Evolutionary conservation across 306 rosid species (phyloP).

Genomic region (Crotalaria pallida): DNA sequence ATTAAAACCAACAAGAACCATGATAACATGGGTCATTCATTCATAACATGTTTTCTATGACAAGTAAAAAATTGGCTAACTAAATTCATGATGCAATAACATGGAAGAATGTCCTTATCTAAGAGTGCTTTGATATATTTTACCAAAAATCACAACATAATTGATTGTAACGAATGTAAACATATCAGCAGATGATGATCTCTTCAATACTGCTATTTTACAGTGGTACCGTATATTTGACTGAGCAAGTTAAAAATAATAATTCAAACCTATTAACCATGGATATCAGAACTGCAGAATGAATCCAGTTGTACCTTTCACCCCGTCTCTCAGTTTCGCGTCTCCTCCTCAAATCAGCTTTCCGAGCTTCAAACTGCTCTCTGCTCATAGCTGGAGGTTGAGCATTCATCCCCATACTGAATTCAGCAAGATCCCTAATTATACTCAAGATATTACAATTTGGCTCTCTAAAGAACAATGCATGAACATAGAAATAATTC

Average conservation of each 20-base stretch:
- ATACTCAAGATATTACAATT: conserved; percentile 17
- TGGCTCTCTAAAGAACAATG: not conserved
- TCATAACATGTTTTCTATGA: not conserved
- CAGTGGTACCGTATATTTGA: not conserved
- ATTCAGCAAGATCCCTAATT: conserved; percentile 83
- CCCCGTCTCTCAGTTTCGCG: conserved; percentile 79
- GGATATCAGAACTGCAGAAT: not conserved
- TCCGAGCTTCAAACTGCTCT: conserved; percentile 95
- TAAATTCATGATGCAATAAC: not conserved
- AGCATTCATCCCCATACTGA: conserved; percentile 63
- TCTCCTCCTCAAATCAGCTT: conserved; percentile 79
- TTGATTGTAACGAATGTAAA: not conserved
- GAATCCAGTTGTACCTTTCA: conserved; percentile 45
- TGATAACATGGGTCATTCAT: not conserved
- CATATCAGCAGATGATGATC: not conserved
- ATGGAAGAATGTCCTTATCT: not conserved
- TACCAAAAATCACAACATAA: not conserved
- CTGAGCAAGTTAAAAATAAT: not conserved
- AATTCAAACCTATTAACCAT: not conserved
- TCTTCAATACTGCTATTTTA: not conserved
- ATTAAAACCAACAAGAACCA: not conserved
- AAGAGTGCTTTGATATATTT: not conserved
- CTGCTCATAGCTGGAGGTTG: conserved; percentile 80
- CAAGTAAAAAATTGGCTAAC: not conserved
- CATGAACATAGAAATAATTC: not conserved